Base-by-base conservation (phyloP, 805 yeast genomes). In the Candida multigemmis region DNA sequence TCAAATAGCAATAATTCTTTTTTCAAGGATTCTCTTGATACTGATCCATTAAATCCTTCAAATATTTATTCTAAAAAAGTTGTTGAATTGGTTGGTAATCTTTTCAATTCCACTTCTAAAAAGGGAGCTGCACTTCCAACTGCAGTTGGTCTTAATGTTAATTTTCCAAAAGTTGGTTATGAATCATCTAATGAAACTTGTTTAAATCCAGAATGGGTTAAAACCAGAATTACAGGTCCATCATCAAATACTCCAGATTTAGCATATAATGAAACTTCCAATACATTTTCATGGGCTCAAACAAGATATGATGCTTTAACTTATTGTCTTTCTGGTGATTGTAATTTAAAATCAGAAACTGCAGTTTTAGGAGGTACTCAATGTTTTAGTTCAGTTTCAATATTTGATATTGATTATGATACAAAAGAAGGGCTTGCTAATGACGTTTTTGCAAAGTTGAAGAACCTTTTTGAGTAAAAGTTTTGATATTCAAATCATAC, bases 341-440 rank as follows among this genome's bases (percentile, higher is more conserved):
- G 62, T 29, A 16, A 48, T 12, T 54, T 67, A 36, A 73, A 66
- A 28, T 54, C 63, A 31, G 74, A 67, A 43, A 40, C 46, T 35
- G 38, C 35, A 21, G 41, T 57, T 24, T 36, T 51, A 26, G 42
- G 38, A 11, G 44, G 48, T 37, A 42, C 44, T 30, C 33, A 34
- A 16, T 71, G 77, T 52, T 45, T 53, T 33, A 34, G 67, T 13
- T 41, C 74, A 4, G 53, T 70, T 33, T 50, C 69, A 24, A 54
- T 58, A n/a, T 69, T 68, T 50, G 51, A 66, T 16, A 48, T 67
- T 37, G 77, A 70, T 42, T 48, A 54, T 34, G 70, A 62, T 40
- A 66, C 68, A 16, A 42, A 38, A 25, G 16, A 31, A 8, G 32
- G 32, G 12, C 38, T 44, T 15, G 34, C 44, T 19, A 23, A 32